Evolutionary conservation across 176 grass and related monocot genomes (phyloP).

Genomic region (Ananas comosus): DNA sequence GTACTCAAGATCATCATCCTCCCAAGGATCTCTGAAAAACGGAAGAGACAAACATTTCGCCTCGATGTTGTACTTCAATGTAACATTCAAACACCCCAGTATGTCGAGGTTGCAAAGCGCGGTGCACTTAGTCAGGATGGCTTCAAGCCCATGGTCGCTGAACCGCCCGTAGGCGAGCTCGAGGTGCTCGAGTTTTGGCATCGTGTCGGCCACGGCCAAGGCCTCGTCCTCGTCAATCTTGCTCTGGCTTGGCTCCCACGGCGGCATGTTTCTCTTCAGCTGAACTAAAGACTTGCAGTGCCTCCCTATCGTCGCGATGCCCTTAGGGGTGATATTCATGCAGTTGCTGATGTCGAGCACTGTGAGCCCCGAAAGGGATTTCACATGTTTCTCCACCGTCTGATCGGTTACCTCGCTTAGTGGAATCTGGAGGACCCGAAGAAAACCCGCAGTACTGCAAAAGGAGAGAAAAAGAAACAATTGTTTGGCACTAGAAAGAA

Average conservation of each 20-base stretch:
- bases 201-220: conserved; percentile 30
- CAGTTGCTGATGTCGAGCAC: conserved; percentile 51
- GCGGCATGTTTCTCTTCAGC: conserved; percentile 55
- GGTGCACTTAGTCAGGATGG: conserved; percentile 34
- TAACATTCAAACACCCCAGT: conserved; percentile 44
- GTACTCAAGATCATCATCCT: conserved; percentile 18
- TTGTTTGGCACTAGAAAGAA: conserved; percentile 1
- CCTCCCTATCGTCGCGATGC: conserved; percentile 37
- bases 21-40: conserved; percentile 48
- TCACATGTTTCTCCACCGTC: conserved; percentile 22
- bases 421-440: conserved; percentile 46
- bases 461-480: not conserved
- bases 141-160: conserved; percentile 27
- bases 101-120: conserved; percentile 26
- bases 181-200: conserved; percentile 33
- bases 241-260: conserved; percentile 14
- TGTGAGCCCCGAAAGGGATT: conserved; percentile 22
- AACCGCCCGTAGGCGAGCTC: conserved; percentile 52
- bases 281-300: conserved; percentile 37
- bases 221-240: conserved; percentile 29
- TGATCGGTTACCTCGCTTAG: conserved; percentile 44
- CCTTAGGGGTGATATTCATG: conserved; percentile 30
- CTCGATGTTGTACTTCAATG: conserved; percentile 27
- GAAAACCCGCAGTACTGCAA: conserved; percentile 26
- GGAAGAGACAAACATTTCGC: conserved; percentile 22